These are phyloP conservation scores for Hypoxylon rickii DNA, from an alignment of 495 filamentous ascomycete genomes.

Conservation along the genomic window DNA sequence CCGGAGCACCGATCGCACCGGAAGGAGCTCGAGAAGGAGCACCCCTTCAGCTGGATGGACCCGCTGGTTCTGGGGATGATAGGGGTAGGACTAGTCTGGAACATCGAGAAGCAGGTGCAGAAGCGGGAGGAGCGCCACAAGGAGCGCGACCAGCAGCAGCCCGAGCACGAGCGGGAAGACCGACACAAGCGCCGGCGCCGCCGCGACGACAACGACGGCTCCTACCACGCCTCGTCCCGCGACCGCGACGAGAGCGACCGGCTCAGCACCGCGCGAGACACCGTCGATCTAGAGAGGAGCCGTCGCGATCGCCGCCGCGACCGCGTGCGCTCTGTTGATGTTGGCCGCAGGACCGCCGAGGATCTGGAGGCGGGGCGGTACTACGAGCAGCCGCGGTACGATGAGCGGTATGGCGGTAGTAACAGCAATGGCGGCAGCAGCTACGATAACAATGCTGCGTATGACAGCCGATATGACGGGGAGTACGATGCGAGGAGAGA, in stretches of 20 bases:
- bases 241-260: conserved; percentile 6
- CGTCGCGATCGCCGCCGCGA: neutral
- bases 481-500: conserved; percentile 9
- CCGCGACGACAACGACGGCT: conserved; percentile 1
- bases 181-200: conserved; percentile 1
- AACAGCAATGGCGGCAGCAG: neutral
- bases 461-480: conserved; percentile 4
- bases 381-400: conserved; percentile 22
- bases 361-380: conserved; percentile 26
- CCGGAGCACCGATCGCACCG: conserved; percentile 37
- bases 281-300: conserved; percentile 9
- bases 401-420: conserved; percentile 2
- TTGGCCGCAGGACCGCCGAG: conserved; percentile 4
- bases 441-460: conserved; percentile 1
- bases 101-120: conserved; percentile 38
- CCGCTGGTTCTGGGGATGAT: conserved; percentile 31
- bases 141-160: conserved; percentile 15
- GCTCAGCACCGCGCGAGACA: conserved; percentile 11
- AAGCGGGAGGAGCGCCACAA: conserved; percentile 35
- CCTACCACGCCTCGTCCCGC: too few relatives aligned
- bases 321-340: conserved; percentile 12
- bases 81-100: conserved; percentile 34
- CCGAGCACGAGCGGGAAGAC: neutral
- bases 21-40: conserved; percentile 36
- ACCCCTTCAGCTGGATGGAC: conserved; percentile 29